Evolutionary conservation across 176 grass and related monocot genomes (phyloP).

Genomic region (Oryza rufipogon): DNA sequence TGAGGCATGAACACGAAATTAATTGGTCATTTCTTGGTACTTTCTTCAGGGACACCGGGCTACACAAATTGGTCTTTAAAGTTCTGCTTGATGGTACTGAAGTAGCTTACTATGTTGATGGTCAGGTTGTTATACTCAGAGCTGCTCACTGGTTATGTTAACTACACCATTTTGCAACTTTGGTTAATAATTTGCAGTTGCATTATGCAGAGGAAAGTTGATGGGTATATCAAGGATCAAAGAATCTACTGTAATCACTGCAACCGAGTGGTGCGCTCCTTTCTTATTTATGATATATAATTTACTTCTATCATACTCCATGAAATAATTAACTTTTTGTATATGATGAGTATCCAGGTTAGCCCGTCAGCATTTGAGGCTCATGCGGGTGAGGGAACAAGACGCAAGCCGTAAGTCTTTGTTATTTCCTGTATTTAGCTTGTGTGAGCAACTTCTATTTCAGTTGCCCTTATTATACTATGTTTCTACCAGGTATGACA

Average conservation of each 20-base stretch:
- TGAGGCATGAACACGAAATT: slow-evolving; percentile 17
- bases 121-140: slow-evolving; percentile 62
- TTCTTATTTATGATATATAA: slow-evolving; percentile 15
- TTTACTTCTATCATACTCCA: background rate
- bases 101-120: slow-evolving; percentile 81
- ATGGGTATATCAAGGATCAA: slow-evolving; percentile 94
- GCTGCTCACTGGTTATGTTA: slow-evolving; percentile 29
- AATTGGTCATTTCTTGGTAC: slow-evolving; percentile 23
- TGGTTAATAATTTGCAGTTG: slow-evolving; percentile 41
- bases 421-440: slow-evolving; percentile 23
- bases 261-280: slow-evolving; percentile 69
- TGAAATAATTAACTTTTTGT: slow-evolving; percentile 34
- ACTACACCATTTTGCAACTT: background rate
- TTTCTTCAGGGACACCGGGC: slow-evolving; percentile 61
- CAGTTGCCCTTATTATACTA: slow-evolving; percentile 31
- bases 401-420: slow-evolving; percentile 87
- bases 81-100: slow-evolving; percentile 88
- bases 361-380: slow-evolving; percentile 96
- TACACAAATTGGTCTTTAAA: slow-evolving; percentile 85
- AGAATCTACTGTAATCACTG: slow-evolving; percentile 96
- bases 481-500: slow-evolving; percentile 75
- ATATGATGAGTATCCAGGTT: slow-evolving; percentile 59
- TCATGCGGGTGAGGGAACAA: slow-evolving; percentile 86
- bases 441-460: slow-evolving; percentile 2
- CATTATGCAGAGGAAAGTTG: slow-evolving; percentile 68